phyloP scores from a whole-genome alignment of 768 basidiomycete species.

The Favolaschia claudopus region DNA sequence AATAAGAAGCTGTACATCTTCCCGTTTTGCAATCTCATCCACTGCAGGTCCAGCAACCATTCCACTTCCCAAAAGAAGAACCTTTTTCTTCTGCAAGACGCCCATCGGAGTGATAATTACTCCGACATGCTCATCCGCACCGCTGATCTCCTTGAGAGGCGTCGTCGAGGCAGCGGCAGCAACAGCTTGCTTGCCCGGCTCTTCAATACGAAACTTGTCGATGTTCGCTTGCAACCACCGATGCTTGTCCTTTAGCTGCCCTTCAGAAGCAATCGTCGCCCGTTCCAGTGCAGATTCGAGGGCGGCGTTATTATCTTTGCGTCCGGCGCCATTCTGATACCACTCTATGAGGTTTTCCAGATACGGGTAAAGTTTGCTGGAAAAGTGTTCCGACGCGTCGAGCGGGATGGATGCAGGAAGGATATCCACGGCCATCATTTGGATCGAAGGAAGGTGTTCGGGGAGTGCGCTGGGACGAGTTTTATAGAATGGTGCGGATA shows the following conservation, averaged over 20 bases:
- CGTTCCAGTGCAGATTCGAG: constrained; percentile 58
- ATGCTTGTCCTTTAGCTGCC: constrained; percentile 60
- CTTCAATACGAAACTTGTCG: constrained; percentile 45
- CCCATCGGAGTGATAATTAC: constrained; percentile 10
- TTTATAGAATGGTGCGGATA: constrained; percentile 77
- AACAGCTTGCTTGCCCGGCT: background rate
- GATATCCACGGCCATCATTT: constrained; percentile 92
- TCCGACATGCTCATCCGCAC: background rate
- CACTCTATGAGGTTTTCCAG: constrained; percentile 60
- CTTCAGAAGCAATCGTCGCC: constrained; percentile 75
- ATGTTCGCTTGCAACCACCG: constrained; percentile 66
- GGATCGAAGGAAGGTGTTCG: constrained; percentile 59
- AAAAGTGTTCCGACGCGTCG: constrained; percentile 85
- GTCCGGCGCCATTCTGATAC: constrained; percentile 44
- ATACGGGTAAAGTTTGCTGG: constrained; percentile 70
- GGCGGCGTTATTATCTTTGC: constrained; percentile 29
- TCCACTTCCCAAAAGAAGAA: constrained; percentile 90
- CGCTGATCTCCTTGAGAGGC: background rate
- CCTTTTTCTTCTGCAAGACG: constrained; percentile 58
- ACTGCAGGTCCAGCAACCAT: constrained; percentile 94
- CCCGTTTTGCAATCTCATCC: constrained; percentile 68
- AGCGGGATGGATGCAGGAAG: constrained; percentile 84
- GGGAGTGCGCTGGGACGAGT: constrained; percentile 50
- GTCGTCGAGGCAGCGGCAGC: background rate
- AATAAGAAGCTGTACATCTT: constrained; percentile 74